Conservation (phyloP, 2,329 filamentous ascomycete genomes). For the Phaeophleospora eucalypticola region DNA sequence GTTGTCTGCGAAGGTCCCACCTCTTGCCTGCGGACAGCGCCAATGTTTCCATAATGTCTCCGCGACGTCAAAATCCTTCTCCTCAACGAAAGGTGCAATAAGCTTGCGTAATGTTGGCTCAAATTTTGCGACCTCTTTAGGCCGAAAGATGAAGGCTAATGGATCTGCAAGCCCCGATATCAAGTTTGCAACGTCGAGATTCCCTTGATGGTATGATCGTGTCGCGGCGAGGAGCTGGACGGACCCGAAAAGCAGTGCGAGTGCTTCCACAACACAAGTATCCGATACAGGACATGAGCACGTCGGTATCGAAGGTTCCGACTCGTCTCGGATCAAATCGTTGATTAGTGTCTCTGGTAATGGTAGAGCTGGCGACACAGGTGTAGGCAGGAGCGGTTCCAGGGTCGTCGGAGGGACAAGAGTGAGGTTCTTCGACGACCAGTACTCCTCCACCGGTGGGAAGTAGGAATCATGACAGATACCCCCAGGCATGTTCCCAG, state of each 20-base stretch:
- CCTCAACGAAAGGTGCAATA: neutral
- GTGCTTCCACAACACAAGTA: neutral
- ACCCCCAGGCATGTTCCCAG: neutral
- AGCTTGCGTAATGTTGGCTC: neutral
- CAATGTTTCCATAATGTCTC: neutral
- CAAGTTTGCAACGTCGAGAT: neutral
- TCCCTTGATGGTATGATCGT: neutral
- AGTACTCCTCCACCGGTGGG: neutral
- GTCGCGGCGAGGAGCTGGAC: neutral
- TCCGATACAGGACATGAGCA: neutral
- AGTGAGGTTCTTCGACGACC: neutral
- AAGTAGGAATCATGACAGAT: neutral
- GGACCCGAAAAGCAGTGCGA: neutral
- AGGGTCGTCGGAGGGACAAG: neutral
- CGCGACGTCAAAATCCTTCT: neutral
- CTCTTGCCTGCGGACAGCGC: neutral
- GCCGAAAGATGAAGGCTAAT: neutral
- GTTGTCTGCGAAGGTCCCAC: neutral
- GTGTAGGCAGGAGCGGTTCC: neutral
- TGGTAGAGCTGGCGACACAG: neutral
- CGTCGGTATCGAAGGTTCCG: neutral
- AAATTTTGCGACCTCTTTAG: neutral
- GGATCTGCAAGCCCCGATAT: neutral
- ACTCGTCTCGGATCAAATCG: neutral
- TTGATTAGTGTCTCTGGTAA: neutral